phyloP scores from a whole-genome alignment of 2,329 filamentous ascomycete genomes.

The Botrytis porri region DNA sequence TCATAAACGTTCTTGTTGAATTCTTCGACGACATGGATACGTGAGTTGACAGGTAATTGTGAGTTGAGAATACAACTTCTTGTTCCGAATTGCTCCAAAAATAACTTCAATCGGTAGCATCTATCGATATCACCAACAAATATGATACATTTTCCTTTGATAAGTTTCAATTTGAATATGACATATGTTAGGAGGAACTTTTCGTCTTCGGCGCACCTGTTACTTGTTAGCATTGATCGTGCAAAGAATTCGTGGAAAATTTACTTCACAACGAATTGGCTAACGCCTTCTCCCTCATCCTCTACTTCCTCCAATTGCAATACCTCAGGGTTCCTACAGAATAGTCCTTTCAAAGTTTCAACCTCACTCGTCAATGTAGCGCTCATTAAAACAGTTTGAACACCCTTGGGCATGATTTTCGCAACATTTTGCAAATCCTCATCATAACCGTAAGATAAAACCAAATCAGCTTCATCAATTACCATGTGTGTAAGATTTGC shows the following conservation, averaged over 20 bases:
- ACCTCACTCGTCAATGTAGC: constrained; percentile 88
- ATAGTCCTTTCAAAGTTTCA: constrained; percentile 77
- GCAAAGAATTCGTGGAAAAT: constrained; percentile 28
- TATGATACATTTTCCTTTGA: constrained; percentile 87
- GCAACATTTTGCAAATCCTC: constrained; percentile 82
- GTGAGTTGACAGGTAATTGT: constrained; percentile 87
- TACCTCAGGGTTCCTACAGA: constrained; percentile 76
- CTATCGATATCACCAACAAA: constrained; percentile 84
- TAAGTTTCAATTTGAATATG: constrained; percentile 89
- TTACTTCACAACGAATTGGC: constrained; percentile 81
- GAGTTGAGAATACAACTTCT: constrained; percentile 92
- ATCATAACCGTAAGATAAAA: constrained; percentile 90
- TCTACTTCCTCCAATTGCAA: constrained; percentile 82
- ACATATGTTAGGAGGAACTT: constrained; percentile 93
- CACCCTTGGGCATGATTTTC: constrained; percentile 73
- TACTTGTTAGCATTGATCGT: constrained; percentile 25
- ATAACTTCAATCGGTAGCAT: constrained; percentile 90
- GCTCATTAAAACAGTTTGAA: constrained; percentile 91
- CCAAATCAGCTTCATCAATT: constrained; percentile 90
- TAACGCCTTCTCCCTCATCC: constrained; percentile 70
- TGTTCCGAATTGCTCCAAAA: constrained; percentile 94
- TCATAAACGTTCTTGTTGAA: constrained; percentile 98
- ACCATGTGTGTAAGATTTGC: constrained; percentile 70
- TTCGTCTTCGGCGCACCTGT: constrained; percentile 86
- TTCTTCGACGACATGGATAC: constrained; percentile 92